Conservation (phyloP, 2,329 filamentous ascomycete species). For the Hymenoscyphus repandus region DNA sequence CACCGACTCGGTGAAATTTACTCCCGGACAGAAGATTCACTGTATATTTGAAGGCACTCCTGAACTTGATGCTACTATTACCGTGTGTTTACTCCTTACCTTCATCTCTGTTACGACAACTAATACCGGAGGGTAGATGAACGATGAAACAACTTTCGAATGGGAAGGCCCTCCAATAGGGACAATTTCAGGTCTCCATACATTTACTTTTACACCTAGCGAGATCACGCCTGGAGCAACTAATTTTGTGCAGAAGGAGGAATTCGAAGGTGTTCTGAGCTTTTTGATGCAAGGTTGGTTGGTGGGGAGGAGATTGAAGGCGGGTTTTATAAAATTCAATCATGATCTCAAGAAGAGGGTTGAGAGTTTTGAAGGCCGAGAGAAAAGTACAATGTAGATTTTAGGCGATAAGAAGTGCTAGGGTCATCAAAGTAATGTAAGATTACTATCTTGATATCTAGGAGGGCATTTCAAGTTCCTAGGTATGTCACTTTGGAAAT, state of each 20-base stretch:
- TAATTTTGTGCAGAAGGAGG: conserved; percentile 1
- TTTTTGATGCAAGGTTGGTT: not conserved
- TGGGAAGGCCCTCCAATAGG: not conserved
- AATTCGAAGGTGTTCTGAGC: not conserved
- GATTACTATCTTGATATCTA: no score
- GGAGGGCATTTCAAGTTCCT: no score
- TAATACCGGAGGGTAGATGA: not conserved
- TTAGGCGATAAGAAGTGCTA: no score
- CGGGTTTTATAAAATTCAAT: not conserved
- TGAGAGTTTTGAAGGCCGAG: not conserved
- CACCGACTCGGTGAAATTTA: not conserved
- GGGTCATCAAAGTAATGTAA: no score
- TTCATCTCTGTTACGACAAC: not conserved
- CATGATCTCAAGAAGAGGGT: not conserved
- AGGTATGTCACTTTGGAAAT: no score
- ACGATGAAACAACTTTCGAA: not conserved
- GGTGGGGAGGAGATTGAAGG: not conserved
- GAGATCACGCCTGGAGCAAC: not conserved
- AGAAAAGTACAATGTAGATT: no score
- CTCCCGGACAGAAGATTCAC: not conserved
- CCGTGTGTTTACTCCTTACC: not conserved
- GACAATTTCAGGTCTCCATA: not conserved
- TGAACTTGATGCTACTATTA: not conserved
- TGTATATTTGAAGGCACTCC: not conserved
- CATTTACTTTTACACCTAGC: conserved; percentile 1